phyloP scores from a whole-genome alignment of 495 filamentous ascomycete genomes.

The Diplogelasinospora grovesii region DNA sequence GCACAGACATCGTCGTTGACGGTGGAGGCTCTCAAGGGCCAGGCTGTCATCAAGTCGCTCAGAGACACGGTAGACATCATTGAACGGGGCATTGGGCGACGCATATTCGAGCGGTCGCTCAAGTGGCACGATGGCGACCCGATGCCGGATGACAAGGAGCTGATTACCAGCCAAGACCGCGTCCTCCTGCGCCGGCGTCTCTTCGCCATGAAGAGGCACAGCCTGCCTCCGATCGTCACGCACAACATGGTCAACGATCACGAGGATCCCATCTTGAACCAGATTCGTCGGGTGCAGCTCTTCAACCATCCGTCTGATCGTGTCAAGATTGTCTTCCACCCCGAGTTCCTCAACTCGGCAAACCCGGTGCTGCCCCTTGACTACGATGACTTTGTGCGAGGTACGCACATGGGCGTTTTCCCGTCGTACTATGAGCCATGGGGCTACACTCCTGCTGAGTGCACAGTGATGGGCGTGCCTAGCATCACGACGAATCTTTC shows the following conservation, averaged over 20 bases:
- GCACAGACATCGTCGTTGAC: constrained; percentile 95
- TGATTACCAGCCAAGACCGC: constrained; percentile 84
- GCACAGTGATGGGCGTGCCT: constrained; percentile 98
- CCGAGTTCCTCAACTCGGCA: constrained; percentile 91
- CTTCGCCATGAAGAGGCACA: constrained; percentile 91
- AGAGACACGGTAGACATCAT: constrained; percentile 87
- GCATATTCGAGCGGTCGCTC: constrained; percentile 87
- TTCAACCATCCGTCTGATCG: constrained; percentile 94
- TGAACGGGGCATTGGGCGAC: constrained; percentile 81
- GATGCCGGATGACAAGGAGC: constrained; percentile 90
- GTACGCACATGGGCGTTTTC: constrained; percentile 92
- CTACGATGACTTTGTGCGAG: constrained; percentile 97
- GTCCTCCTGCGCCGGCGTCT: constrained; percentile 86
- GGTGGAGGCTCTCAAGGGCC: constrained; percentile 92
- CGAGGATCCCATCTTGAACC: constrained; percentile 92
- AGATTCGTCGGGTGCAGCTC: constrained; percentile 89
- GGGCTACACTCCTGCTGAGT: constrained; percentile 98
- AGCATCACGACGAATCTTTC: constrained; percentile 98
- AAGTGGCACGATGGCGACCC: constrained; percentile 91
- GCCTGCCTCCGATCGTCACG: constrained; percentile 92
- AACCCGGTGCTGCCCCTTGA: constrained; percentile 93
- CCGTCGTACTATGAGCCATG: constrained; percentile 98
- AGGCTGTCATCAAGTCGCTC: constrained; percentile 93
- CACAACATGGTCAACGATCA: constrained; percentile 96
- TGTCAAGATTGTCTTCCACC: constrained; percentile 97